These are phyloP conservation scores for Pterocarpus santalinus DNA, from an alignment of 306 rosid genomes.

Conservation along the genomic window DNA sequence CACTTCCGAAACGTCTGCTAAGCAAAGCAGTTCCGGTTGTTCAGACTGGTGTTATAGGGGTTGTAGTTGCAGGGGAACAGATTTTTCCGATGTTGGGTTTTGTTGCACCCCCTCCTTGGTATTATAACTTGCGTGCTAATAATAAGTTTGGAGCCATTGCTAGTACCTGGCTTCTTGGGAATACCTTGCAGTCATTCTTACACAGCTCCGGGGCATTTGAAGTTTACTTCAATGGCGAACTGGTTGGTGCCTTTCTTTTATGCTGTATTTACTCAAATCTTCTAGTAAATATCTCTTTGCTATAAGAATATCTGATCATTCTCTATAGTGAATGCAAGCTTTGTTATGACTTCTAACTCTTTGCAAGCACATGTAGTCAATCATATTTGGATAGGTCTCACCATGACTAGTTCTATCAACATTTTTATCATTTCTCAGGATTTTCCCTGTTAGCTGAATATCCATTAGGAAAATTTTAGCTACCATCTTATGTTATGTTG, in stretches of 20 bases:
- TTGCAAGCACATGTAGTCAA: conserved; percentile 1
- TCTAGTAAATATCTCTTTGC: conserved; percentile 3
- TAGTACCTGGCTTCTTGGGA: conserved; percentile 89
- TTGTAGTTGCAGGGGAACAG: conserved; percentile 77
- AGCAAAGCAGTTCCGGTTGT: conserved; percentile 75
- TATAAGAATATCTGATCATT: conserved; percentile 20
- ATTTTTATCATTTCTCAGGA: conserved; percentile 10
- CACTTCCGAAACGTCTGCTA: conserved; percentile 72
- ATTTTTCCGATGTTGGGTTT: conserved; percentile 76
- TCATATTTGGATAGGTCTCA: neutral
- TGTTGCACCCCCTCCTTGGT: conserved; percentile 81
- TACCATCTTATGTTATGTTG: conserved; percentile 18
- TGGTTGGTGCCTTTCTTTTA: conserved; percentile 64
- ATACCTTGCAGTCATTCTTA: conserved; percentile 75
- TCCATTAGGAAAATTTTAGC: neutral
- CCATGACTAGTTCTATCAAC: conserved; percentile 16
- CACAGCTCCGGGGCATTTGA: conserved; percentile 89
- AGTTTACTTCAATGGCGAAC: conserved; percentile 77
- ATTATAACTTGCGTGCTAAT: conserved; percentile 70
- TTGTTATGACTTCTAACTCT: conserved; percentile 26
- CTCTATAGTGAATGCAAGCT: conserved; percentile 9
- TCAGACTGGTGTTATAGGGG: conserved; percentile 71
- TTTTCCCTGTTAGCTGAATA: neutral
- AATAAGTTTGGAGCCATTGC: conserved; percentile 78
- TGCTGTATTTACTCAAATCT: neutral